Evolutionary conservation across 2,329 filamentous ascomycete species (phyloP).

Genomic region (Fusarium coffeatum): DNA sequence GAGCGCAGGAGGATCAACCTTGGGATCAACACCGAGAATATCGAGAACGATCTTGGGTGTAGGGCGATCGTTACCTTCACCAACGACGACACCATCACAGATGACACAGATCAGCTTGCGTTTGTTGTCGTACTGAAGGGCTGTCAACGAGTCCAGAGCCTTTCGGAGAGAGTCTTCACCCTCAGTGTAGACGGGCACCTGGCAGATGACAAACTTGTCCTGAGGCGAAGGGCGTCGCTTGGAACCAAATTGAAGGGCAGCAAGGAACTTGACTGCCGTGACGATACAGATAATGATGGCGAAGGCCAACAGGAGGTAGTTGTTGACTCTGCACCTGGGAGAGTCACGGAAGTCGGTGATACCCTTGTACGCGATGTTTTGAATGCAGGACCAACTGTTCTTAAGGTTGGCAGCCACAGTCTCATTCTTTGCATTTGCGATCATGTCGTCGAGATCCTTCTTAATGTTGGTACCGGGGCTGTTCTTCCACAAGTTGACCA

Average conservation of each 20-base stretch:
- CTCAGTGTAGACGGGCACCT: conserved; percentile 97
- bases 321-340: conserved; percentile 84
- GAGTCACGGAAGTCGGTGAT: conserved; percentile 85
- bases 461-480: conserved; percentile 87
- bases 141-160: conserved; percentile 92
- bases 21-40: conserved; percentile 96
- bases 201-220: conserved; percentile 99
- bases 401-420: conserved; percentile 62
- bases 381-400: conserved; percentile 82
- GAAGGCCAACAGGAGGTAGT: conserved; percentile 89
- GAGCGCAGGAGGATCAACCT: conserved; percentile 92
- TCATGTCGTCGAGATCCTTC: conserved; percentile 67
- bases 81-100: conserved; percentile 97
- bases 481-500: conserved; percentile 76
- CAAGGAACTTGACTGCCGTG: conserved; percentile 88
- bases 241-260: conserved; percentile 91
- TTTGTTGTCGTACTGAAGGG: conserved; percentile 97
- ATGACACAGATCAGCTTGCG: conserved; percentile 96
- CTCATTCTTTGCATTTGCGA: conserved; percentile 63
- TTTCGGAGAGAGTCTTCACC: conserved; percentile 95
- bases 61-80: conserved; percentile 93
- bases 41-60: conserved; percentile 98
- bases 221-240: conserved; percentile 90
- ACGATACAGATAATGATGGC: conserved; percentile 85
- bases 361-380: conserved; percentile 85